Conservation (phyloP, 2,329 filamentous ascomycete species). For the Neonectria punicea region DNA sequence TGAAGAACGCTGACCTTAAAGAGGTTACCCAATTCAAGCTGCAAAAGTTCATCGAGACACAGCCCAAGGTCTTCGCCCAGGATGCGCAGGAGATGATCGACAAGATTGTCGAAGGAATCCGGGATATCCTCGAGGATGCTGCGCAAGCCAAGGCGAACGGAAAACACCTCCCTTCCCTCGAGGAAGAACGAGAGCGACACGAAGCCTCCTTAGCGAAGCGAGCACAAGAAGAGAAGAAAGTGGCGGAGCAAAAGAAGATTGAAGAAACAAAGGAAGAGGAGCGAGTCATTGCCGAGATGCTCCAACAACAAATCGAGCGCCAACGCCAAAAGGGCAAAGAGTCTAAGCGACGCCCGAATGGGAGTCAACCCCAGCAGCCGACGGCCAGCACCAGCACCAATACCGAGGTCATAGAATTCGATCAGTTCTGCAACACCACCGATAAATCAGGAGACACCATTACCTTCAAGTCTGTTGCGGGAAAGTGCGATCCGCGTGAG, state of each 20-base stretch:
- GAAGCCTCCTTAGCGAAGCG: slow-evolving; percentile 75
- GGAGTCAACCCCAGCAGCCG: slow-evolving; percentile 39
- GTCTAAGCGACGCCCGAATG: slow-evolving; percentile 64
- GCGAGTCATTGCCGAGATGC: slow-evolving; percentile 74
- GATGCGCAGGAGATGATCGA: slow-evolving; percentile 70
- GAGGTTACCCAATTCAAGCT: slow-evolving; percentile 78
- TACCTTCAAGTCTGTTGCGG: slow-evolving; percentile 76
- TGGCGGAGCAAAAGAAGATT: slow-evolving; percentile 62
- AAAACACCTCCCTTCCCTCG: slow-evolving; percentile 82
- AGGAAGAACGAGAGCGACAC: slow-evolving; percentile 87
- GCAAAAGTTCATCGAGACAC: slow-evolving; percentile 68
- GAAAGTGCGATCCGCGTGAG: slow-evolving; percentile 72
- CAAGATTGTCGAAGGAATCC: slow-evolving; percentile 74
- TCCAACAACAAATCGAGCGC: slow-evolving; percentile 77
- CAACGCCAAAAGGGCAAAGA: slow-evolving; percentile 74
- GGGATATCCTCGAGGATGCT: slow-evolving; percentile 87
- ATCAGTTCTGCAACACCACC: slow-evolving; percentile 71
- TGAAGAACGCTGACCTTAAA: slow-evolving; percentile 74
- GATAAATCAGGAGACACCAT: slow-evolving; percentile 72
- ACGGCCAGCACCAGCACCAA: slow-evolving; percentile 44
- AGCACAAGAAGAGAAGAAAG: slow-evolving; percentile 65
- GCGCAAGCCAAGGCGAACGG: slow-evolving; percentile 80
- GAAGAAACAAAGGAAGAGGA: slow-evolving; percentile 75
- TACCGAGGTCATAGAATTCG: slow-evolving; percentile 66
- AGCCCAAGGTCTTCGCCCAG: slow-evolving; percentile 63